A percentile compares a stretch with the other conserved stretches of the same genome.
Evolutionary conservation across 1,284 basidiomycete species (phyloP).

Genomic region (Boletellus deceptivus): DNA sequence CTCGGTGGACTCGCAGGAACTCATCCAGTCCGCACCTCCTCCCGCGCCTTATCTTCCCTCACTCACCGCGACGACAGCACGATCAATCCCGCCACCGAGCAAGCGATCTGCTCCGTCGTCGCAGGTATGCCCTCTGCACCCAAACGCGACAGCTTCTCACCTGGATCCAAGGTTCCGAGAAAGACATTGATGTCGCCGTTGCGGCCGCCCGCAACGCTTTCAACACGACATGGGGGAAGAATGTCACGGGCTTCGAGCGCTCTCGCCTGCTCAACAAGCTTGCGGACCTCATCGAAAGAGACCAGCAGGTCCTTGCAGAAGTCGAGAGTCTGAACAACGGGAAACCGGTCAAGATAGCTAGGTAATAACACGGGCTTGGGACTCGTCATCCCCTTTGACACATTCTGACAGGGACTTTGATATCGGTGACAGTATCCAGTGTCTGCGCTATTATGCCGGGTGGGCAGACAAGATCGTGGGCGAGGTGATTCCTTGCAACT

Average conservation of each 20-base stretch:
- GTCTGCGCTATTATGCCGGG: conserved; percentile 80
- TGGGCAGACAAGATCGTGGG: conserved; percentile 69
- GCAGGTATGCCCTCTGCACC: conserved; percentile 48
- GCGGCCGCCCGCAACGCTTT: conserved; percentile 82
- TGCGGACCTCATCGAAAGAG: conserved; percentile 89
- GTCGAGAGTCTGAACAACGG: conserved; percentile 83
- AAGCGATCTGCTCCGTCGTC: conserved; percentile 62
- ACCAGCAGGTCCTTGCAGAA: conserved; percentile 74
- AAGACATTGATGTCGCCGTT: conserved; percentile 84
- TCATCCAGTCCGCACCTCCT: conserved; percentile 48
- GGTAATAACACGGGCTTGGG: conserved; percentile 34
- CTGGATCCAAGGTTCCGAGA: conserved; percentile 53
- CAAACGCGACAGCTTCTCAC: not conserved
- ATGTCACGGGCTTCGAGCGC: conserved; percentile 79
- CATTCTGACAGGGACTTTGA: conserved; percentile 67
- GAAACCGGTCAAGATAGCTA: conserved; percentile 78
- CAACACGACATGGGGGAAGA: conserved; percentile 88
- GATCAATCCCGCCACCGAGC: conserved; percentile 75
- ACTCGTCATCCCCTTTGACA: not conserved
- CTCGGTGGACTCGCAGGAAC: conserved; percentile 59
- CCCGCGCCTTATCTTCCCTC: conserved; percentile 2
- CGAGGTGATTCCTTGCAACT: conserved; percentile 41
- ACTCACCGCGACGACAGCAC: conserved; percentile 40
- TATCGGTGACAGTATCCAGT: conserved; percentile 78
- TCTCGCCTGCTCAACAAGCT: conserved; percentile 80